phyloP scores from a whole-genome alignment of 1,284 basidiomycete genomes.

The Ganoderma leucocontextum region DNA sequence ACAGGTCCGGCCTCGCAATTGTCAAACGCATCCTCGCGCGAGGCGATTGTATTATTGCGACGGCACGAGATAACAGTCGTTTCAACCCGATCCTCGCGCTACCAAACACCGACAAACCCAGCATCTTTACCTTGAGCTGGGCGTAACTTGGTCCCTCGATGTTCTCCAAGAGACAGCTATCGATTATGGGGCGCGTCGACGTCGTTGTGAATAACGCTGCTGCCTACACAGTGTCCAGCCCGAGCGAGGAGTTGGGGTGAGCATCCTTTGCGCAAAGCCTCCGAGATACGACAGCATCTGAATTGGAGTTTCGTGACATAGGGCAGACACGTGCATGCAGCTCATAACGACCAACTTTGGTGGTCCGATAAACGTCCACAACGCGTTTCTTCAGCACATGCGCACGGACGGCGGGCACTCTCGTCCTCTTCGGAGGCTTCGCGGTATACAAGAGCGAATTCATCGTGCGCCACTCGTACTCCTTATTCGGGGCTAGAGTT shows the following conservation, averaged over 20 bases:
- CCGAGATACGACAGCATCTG: conserved; percentile 12
- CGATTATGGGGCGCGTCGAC: conserved; percentile 42
- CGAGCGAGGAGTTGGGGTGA: conserved; percentile 27
- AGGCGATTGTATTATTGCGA: conserved; percentile 41
- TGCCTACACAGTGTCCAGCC: conserved; percentile 14
- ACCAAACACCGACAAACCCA: background rate
- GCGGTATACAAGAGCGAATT: conserved; percentile 26
- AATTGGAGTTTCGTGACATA: conserved; percentile 19
- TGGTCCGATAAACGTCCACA: conserved; percentile 39
- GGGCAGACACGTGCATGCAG: conserved; percentile 21
- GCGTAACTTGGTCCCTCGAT: conserved; percentile 20
- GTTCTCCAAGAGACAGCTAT: conserved; percentile 35
- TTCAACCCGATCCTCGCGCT: conserved; percentile 5
- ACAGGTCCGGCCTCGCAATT: conserved; percentile 46
- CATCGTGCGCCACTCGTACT: conserved; percentile 10
- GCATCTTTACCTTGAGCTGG: background rate
- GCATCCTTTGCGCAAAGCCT: conserved; percentile 19
- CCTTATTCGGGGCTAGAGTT: background rate
- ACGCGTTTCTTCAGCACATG: conserved; percentile 28
- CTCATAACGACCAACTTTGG: conserved; percentile 41
- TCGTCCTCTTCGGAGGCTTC: conserved; percentile 24
- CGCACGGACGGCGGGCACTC: conserved; percentile 19
- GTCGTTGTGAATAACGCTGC: conserved; percentile 44
- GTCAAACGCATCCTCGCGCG: conserved; percentile 40
- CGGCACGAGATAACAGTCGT: conserved; percentile 37